Conservation (phyloP, 352 stramenopile genomes). For the Phytopythium mirpurense region DNA sequence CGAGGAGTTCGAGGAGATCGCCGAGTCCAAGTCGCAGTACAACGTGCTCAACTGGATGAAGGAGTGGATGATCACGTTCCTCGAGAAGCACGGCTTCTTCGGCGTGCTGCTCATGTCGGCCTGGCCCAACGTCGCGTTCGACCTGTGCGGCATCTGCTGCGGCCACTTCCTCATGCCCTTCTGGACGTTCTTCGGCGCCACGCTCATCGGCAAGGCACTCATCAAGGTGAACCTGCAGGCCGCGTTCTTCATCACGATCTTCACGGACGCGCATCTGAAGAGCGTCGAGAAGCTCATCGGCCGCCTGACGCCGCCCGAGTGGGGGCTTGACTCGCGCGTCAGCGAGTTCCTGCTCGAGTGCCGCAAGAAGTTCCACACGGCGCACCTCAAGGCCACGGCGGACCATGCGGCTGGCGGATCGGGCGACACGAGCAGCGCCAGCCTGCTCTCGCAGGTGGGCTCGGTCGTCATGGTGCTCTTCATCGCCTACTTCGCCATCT, state of each 20-base stretch:
- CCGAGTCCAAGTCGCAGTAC: slow-evolving; percentile 76
- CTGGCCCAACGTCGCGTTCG: slow-evolving; percentile 94
- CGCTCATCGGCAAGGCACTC: slow-evolving; percentile 91
- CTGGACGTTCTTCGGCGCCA: slow-evolving; percentile 94
- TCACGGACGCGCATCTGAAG: slow-evolving; percentile 81
- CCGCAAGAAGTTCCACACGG: slow-evolving; percentile 84
- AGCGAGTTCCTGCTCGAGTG: slow-evolving; percentile 85
- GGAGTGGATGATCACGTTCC: slow-evolving; percentile 91
- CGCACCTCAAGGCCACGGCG: slow-evolving; percentile 43
- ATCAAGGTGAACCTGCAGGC: slow-evolving; percentile 91
- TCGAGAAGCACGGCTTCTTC: slow-evolving; percentile 91
- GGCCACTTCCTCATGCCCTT: slow-evolving; percentile 94
- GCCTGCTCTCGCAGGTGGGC: slow-evolving; percentile 74
- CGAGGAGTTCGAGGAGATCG: slow-evolving; percentile 88
- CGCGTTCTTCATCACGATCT: slow-evolving; percentile 90
- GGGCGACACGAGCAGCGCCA: slow-evolving; percentile 36
- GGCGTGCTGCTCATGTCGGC: slow-evolving; percentile 92
- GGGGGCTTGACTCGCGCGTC: slow-evolving; percentile 72
- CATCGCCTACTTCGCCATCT: slow-evolving; percentile 88
- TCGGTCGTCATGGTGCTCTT: slow-evolving; percentile 84
- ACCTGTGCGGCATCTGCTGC: slow-evolving; percentile 93
- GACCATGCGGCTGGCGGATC: slow-evolving; percentile 37
- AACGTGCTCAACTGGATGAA: slow-evolving; percentile 91
- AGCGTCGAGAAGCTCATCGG: slow-evolving; percentile 84
- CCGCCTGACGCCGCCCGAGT: slow-evolving; percentile 58